Conservation (phyloP, 2,329 filamentous ascomycete genomes). For the Fusarium longipes region DNA sequence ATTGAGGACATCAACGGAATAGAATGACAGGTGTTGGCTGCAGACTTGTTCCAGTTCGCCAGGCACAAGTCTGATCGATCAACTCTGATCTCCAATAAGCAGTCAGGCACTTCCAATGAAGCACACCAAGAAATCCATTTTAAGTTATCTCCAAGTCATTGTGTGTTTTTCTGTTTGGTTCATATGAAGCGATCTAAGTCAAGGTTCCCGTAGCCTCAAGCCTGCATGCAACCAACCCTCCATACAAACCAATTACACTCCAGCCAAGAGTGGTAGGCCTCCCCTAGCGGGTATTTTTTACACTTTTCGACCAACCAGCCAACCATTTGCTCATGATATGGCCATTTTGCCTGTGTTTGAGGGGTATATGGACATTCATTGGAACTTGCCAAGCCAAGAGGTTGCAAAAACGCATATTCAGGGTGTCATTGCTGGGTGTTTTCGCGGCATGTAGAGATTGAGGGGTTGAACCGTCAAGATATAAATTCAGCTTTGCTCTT, state of each 20-base stretch:
- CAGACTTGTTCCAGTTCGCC: slow-evolving; percentile 24
- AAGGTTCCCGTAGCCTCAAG: slow-evolving; percentile 10
- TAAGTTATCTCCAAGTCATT: slow-evolving; percentile 15
- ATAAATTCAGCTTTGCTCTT: slow-evolving; percentile 20
- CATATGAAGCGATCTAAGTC: slow-evolving; percentile 3
- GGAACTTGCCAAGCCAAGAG: slow-evolving; percentile 16
- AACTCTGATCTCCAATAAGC: slow-evolving; percentile 18
- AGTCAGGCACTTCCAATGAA: slow-evolving; percentile 7
- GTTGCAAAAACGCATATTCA: slow-evolving; percentile 3
- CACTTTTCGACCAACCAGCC: slow-evolving; percentile 36
- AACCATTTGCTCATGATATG: slow-evolving; percentile 27
- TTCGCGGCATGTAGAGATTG: slow-evolving; percentile 6
- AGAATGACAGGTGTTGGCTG: slow-evolving; percentile 19
- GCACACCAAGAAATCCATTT: slow-evolving; percentile 8
- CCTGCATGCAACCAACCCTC: slow-evolving; percentile 25
- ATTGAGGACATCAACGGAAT: background rate
- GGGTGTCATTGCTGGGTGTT: slow-evolving; percentile 5
- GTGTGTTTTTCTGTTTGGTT: background rate
- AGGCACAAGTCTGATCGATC: slow-evolving; percentile 10
- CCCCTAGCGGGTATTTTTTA: slow-evolving; percentile 33
- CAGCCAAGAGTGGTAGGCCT: slow-evolving; percentile 28
- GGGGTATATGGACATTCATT: slow-evolving; percentile 16
- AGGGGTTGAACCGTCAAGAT: slow-evolving; percentile 2
- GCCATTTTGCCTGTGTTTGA: slow-evolving; percentile 11
- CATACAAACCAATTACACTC: slow-evolving; percentile 19